These are phyloP conservation scores for Triangularia verruculosa DNA, from an alignment of 2,329 filamentous ascomycete genomes.

Conservation along the genomic window DNA sequence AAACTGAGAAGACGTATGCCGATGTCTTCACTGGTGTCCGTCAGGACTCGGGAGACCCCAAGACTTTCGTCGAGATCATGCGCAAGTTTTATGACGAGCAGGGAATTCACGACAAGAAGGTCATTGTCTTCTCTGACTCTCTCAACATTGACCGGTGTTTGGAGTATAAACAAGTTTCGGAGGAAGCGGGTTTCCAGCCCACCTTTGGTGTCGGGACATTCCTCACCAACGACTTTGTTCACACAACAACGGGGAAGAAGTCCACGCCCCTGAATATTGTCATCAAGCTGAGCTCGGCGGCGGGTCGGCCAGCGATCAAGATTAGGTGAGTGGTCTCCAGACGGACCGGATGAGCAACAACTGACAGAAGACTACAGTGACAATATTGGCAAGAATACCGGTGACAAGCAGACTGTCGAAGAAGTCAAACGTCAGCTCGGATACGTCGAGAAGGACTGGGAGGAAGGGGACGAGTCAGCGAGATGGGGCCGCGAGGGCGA, in stretches of 20 bases:
- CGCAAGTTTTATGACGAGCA: slow-evolving; percentile 74
- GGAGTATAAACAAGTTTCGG: slow-evolving; percentile 81
- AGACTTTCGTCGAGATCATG: slow-evolving; percentile 74
- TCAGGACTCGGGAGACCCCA: slow-evolving; percentile 86
- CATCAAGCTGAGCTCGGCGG: slow-evolving; percentile 89
- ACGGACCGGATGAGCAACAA: background rate
- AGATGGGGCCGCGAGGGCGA: slow-evolving; percentile 67
- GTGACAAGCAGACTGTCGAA: slow-evolving; percentile 72
- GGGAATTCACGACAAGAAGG: slow-evolving; percentile 76
- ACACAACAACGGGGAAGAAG: slow-evolving; percentile 70
- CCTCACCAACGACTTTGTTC: slow-evolving; percentile 90
- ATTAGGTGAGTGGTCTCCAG: slow-evolving; percentile 55
- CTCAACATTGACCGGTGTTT: slow-evolving; percentile 87
- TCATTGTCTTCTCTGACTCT: slow-evolving; percentile 93
- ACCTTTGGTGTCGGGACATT: slow-evolving; percentile 95
- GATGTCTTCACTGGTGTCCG: slow-evolving; percentile 79
- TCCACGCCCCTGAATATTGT: slow-evolving; percentile 94
- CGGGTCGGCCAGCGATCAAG: slow-evolving; percentile 81
- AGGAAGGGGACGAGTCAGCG: slow-evolving; percentile 75
- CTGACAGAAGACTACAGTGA: slow-evolving; percentile 44
- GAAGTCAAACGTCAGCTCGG: slow-evolving; percentile 82
- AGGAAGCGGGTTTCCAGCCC: slow-evolving; percentile 75
- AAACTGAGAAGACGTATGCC: slow-evolving; percentile 64
- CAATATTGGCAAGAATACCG: slow-evolving; percentile 92
- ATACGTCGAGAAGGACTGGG: slow-evolving; percentile 83